Percentiles rank a stretch among this genome's conserved stretches.
phyloP scores from a whole-genome alignment of 768 basidiomycete species.

The Boletus rubescentipes region DNA sequence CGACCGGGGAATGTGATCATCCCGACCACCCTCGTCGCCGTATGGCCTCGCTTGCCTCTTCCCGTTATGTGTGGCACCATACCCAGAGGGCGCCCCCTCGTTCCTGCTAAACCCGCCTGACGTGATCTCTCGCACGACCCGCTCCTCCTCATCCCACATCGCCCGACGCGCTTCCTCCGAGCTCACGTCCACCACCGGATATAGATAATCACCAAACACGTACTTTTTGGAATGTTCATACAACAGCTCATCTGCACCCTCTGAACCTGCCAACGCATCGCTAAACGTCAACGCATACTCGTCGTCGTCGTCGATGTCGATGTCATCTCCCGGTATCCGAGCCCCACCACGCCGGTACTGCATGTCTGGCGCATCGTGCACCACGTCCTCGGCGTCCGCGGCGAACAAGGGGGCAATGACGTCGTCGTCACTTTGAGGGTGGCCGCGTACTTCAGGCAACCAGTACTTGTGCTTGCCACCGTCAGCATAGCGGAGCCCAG shows the following conservation, averaged over 20 bases:
- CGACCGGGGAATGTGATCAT: neutral
- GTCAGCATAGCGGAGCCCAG: slow-evolving; percentile 86
- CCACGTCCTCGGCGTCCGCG: slow-evolving; percentile 58
- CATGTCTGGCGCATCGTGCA: slow-evolving; percentile 64
- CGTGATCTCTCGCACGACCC: slow-evolving; percentile 28
- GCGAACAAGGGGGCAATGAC: slow-evolving; percentile 75
- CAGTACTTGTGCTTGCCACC: slow-evolving; percentile 96
- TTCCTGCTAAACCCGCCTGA: slow-evolving; percentile 6
- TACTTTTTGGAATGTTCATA: slow-evolving; percentile 76
- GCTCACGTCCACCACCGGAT: slow-evolving; percentile 87
- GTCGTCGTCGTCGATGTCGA: slow-evolving; percentile 36
- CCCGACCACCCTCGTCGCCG: neutral
- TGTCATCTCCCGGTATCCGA: slow-evolving; percentile 22
- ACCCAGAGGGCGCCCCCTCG: slow-evolving; percentile 8
- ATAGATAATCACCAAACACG: slow-evolving; percentile 89
- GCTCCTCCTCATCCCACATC: slow-evolving; percentile 32
- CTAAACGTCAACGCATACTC: slow-evolving; percentile 33
- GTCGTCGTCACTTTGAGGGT: slow-evolving; percentile 43
- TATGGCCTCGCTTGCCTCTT: slow-evolving; percentile 3
- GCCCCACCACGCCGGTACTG: slow-evolving; percentile 26
- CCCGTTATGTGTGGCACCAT: slow-evolving; percentile 29
- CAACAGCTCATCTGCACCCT: slow-evolving; percentile 71
- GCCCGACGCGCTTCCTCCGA: slow-evolving; percentile 40
- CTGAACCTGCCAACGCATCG: slow-evolving; percentile 42
- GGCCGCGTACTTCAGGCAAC: slow-evolving; percentile 65